Evolutionary conservation across 768 basidiomycete species (phyloP).

Genomic region (Leccinum subgranulosum): DNA sequence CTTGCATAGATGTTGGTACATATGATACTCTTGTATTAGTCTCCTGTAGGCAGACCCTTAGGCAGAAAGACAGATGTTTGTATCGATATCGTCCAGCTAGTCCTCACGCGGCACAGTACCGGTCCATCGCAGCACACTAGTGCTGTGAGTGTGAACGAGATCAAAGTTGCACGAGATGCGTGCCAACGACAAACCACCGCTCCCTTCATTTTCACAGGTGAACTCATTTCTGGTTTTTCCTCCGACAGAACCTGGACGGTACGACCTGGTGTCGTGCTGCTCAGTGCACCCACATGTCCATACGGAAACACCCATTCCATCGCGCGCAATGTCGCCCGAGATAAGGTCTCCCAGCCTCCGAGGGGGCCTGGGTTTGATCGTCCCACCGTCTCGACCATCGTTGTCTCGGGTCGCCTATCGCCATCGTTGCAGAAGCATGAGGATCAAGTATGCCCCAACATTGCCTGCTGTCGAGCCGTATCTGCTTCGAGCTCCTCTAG

Average conservation of each 20-base stretch:
- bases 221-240: neutral
- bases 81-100: too few relatives aligned
- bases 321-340: conserved; percentile 8
- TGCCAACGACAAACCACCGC: neutral
- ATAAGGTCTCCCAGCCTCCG: conserved; percentile 2
- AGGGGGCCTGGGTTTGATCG: neutral
- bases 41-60: too few relatives aligned
- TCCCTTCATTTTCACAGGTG: conserved; percentile 9
- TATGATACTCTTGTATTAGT: too few relatives aligned
- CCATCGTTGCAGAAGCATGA: neutral
- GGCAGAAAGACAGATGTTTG: too few relatives aligned
- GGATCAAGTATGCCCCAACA: neutral
- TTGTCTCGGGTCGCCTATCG: neutral
- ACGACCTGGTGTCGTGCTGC: neutral
- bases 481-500: conserved; percentile 28
- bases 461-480: conserved; percentile 11
- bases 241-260: neutral
- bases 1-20: too few relatives aligned
- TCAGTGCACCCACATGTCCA: conserved; percentile 1
- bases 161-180: conserved; percentile 20
- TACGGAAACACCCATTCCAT: conserved; percentile 24
- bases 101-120: too few relatives aligned
- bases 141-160: conserved; percentile 30
- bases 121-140: conserved; percentile 14
- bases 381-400: neutral